Evolutionary conservation across 768 basidiomycete genomes (phyloP), one percentile per base, ranked within the genome.

Genomic region (Podaxis sp.): DNA sequence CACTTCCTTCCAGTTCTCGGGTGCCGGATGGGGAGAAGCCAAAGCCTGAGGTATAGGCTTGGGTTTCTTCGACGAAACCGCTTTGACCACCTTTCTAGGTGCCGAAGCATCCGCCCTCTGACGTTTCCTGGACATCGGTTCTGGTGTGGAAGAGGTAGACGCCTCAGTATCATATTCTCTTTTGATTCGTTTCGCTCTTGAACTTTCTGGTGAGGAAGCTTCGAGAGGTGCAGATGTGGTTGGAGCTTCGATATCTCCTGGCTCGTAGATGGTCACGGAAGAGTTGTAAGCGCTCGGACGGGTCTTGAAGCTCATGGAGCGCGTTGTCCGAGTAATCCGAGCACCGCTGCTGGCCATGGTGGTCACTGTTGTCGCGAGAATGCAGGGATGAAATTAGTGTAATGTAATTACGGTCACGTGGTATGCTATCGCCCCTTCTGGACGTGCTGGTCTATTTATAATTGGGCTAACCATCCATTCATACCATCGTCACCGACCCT

Each of bases 1-100:
- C 3, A 80, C 81, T 64, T 91, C 85, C 46, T 75, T 74, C 93
- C 93, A 95, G 41, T 74, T 71, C 33, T 73, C 71, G 7, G 93
- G 93, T 1, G 85, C 78, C 0, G 89, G 86, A 66, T 93, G 90
- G 0, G 92, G 87, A 0, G 73, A 77, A 2, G 73, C 80, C 22
- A 93, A 74, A 1, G 78, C 71, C 62, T 82, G 81, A 58, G 78
- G 80, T n/a, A 89, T 81, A 1, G 77, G 70, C 68, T 87, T 91
- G 2, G 70, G 68, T 71, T 88, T 91, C 66, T 78, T 78, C 36
- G 38, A 51, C 26, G 59, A 50, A 2, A 33, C 3, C 17, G 48
- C 58, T 38, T 20, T 60, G 38, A 41, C 50, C 7, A 52, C 59
- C 26, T 60, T 60, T 38, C 26, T 60, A 2, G 59, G 59, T 3